Percentiles rank a stretch among this genome's conserved stretches.
Conservation (phyloP, 164 flowering plant genomes). For the Vitis vinifera region DNA sequence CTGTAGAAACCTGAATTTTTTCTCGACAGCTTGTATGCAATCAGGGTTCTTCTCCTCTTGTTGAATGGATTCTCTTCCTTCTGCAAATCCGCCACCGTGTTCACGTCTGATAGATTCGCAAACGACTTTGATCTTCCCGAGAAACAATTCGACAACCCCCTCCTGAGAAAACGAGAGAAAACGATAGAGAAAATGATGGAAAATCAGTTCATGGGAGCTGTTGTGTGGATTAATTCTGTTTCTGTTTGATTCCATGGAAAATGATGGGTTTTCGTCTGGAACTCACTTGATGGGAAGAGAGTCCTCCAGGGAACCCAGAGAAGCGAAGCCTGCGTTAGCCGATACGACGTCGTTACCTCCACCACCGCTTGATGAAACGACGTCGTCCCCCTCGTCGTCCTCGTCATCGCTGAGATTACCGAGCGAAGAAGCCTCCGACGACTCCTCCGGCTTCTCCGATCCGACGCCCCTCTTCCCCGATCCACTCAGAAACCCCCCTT, state of each 20-base stretch:
- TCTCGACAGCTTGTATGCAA: slow-evolving; percentile 37
- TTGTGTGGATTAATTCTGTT: too few species aligned
- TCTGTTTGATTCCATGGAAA: too few species aligned
- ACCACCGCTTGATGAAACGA: slow-evolving; percentile 17
- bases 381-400: slow-evolving; percentile 34
- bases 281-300: slow-evolving; percentile 74
- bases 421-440: slow-evolving; percentile 50
- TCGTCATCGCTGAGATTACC: slow-evolving; percentile 32
- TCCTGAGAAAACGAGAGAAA: slow-evolving; percentile 28
- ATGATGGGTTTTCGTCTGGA: too few species aligned
- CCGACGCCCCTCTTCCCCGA: slow-evolving; percentile 8
- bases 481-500: not conserved
- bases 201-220: too few species aligned
- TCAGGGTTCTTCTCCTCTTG: slow-evolving; percentile 52
- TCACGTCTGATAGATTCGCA: slow-evolving; percentile 42
- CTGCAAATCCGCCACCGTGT: slow-evolving; percentile 33
- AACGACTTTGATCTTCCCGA: slow-evolving; percentile 68
- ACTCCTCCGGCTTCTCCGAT: slow-evolving; percentile 13
- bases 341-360: not conserved
- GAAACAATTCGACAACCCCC: slow-evolving; percentile 61
- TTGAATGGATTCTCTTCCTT: slow-evolving; percentile 63
- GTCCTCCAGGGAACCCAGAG: slow-evolving; percentile 54
- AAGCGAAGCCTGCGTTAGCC: slow-evolving; percentile 30
- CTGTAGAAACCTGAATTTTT: slow-evolving; percentile 31
- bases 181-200: not conserved